These are phyloP conservation scores for Ophiognomonia clavigignenti-juglandacearum DNA, from an alignment of 2,329 filamentous ascomycete species.

Conservation along the genomic window DNA sequence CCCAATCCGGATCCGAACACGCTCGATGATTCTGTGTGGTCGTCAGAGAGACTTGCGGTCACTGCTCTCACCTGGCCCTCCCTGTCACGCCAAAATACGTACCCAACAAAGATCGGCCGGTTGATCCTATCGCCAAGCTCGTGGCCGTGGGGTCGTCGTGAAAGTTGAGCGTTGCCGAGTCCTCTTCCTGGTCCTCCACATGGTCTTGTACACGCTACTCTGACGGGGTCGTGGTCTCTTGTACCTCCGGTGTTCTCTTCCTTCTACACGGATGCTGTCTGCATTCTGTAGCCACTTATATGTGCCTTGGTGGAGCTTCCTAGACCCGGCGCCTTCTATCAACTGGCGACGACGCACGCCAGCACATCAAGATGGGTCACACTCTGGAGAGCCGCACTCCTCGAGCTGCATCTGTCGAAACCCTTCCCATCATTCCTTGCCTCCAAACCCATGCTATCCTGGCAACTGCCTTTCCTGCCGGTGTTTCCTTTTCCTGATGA, in stretches of 20 bases:
- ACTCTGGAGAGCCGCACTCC: constrained; percentile 63
- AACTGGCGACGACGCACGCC: constrained; percentile 83
- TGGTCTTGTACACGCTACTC: constrained; percentile 14
- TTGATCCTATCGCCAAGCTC: constrained; percentile 13
- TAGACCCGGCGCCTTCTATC: constrained; percentile 60
- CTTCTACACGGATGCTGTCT: constrained; percentile 15
- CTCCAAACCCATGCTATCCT: constrained; percentile 30
- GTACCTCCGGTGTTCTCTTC: constrained; percentile 16
- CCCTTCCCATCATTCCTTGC: constrained; percentile 27
- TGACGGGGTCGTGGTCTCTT: constrained; percentile 3
- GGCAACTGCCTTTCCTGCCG: constrained; percentile 25
- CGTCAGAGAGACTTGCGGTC: constrained; percentile 15
- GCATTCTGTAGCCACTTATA: constrained; percentile 28
- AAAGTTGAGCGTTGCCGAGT: constrained; percentile 3
- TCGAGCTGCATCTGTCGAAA: constrained; percentile 55
- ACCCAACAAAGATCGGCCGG: constrained; percentile 4
- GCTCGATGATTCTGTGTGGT: constrained; percentile 6
- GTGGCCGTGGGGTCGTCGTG: constrained; percentile 7
- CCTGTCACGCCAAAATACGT: constrained; percentile 13
- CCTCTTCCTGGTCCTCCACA: constrained; percentile 3
- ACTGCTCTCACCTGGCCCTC: constrained; percentile 12
- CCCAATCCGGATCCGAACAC: constrained; percentile 11
- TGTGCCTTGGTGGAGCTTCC: constrained; percentile 57
- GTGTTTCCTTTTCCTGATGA: constrained; percentile 29
- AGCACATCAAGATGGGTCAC: constrained; percentile 82